phyloP scores from a whole-genome alignment of 2,329 filamentous ascomycete genomes.

The Aspergillus neoniger region DNA sequence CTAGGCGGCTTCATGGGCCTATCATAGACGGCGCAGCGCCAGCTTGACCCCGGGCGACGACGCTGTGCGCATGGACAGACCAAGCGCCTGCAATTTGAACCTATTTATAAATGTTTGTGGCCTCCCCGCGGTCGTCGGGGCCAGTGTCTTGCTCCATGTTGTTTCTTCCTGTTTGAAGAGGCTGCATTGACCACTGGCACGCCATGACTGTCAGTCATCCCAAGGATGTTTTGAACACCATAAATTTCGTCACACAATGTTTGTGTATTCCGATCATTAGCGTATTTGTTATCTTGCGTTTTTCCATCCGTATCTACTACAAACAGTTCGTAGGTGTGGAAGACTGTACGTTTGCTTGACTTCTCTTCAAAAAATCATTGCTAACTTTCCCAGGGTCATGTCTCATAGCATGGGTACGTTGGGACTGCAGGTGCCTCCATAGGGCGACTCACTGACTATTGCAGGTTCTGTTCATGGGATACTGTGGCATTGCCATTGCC shows the following conservation, averaged over 20 bases:
- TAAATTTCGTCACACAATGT: conserved; percentile 40
- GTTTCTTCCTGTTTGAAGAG: neutral
- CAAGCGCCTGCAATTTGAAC: neutral
- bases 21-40: neutral
- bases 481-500: conserved; percentile 34
- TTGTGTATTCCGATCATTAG: conserved; percentile 39
- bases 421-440: neutral
- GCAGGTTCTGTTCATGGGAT: conserved; percentile 36
- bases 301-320: conserved; percentile 35
- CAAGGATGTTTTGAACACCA: conserved; percentile 30
- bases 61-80: neutral
- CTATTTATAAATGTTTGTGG: conserved; percentile 3
- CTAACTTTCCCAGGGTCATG: conserved; percentile 13
- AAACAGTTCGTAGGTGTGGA: conserved; percentile 34
- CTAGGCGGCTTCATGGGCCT: neutral
- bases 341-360: conserved; percentile 32
- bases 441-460: neutral
- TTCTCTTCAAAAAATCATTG: neutral
- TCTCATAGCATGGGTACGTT: conserved; percentile 26
- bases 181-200: conserved; percentile 2
- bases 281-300: conserved; percentile 34
- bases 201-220: conserved; percentile 25
- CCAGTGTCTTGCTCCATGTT: neutral
- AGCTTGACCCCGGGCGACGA: conserved; percentile 1
- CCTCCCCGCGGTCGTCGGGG: neutral